Conservation (phyloP, 1,139 yeast genomes). For the Zygoascus sp. region DNA sequence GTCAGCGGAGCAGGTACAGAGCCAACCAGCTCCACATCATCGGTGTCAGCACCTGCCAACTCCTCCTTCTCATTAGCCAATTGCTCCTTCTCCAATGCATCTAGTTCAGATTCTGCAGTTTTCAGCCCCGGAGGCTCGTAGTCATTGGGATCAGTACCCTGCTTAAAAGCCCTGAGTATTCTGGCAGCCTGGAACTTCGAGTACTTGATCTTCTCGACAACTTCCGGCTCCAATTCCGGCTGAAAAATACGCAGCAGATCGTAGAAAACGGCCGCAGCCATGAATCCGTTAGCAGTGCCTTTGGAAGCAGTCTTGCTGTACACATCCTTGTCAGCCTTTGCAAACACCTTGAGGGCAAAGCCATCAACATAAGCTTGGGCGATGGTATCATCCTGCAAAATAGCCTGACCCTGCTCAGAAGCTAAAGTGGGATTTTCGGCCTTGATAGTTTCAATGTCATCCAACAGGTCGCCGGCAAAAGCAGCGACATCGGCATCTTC, state of each 20-base stretch:
- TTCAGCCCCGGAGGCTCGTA: conserved; percentile 31
- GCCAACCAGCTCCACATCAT: conserved; percentile 33
- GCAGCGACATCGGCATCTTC: conserved; percentile 48
- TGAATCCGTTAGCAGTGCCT: conserved; percentile 44
- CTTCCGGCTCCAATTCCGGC: conserved; percentile 25
- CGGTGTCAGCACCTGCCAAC: conserved; percentile 23
- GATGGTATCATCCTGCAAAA: conserved; percentile 53
- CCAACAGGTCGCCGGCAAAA: conserved; percentile 57
- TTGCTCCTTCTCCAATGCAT: conserved; percentile 7
- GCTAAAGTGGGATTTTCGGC: conserved; percentile 26
- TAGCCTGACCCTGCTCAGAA: conserved; percentile 40
- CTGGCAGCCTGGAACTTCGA: conserved; percentile 57
- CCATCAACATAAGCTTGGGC: conserved; percentile 56
- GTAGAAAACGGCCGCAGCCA: conserved; percentile 49
- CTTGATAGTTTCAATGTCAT: conserved; percentile 56
- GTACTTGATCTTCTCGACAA: conserved; percentile 45
- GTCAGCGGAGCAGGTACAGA: background rate
- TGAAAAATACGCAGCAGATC: conserved; percentile 43
- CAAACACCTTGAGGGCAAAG: conserved; percentile 61
- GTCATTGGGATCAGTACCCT: conserved; percentile 52
- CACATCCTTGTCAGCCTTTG: conserved; percentile 47
- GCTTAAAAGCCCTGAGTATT: conserved; percentile 44
- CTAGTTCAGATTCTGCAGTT: conserved; percentile 31
- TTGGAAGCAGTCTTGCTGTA: conserved; percentile 36
- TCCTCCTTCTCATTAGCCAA: conserved; percentile 20